Evolutionary conservation across 768 basidiomycete genomes (phyloP).

Genomic region (Panus rudis): DNA sequence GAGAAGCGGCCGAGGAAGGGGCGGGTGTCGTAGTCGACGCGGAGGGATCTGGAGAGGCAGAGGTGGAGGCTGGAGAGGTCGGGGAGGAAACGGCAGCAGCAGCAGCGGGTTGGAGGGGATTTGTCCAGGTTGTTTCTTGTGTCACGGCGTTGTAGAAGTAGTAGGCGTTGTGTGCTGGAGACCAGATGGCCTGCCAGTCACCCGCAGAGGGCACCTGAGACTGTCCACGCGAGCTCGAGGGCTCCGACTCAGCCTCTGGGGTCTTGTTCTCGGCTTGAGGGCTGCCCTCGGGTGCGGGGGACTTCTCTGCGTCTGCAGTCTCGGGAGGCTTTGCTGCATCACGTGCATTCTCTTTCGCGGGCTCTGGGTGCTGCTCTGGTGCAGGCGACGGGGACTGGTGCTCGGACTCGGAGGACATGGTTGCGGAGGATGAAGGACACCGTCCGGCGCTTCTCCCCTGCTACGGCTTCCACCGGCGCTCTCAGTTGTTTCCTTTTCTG

Average conservation of each 20-base stretch:
- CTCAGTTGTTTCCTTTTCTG: too few relatives aligned
- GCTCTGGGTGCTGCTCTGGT: too few relatives aligned
- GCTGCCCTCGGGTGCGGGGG: background rate
- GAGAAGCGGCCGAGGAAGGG: conserved; percentile 23
- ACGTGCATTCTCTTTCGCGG: background rate
- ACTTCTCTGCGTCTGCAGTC: background rate
- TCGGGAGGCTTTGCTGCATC: background rate
- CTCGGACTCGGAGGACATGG: too few relatives aligned
- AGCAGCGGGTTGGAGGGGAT: conserved; percentile 48
- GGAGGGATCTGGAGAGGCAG: conserved; percentile 18
- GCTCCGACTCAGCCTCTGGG: background rate
- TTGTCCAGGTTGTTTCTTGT: conserved; percentile 78
- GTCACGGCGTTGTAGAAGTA: conserved; percentile 79
- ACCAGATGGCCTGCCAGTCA: conserved; percentile 77
- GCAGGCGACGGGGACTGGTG: too few relatives aligned
- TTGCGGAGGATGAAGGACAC: conserved; percentile 1
- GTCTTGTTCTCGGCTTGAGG: background rate
- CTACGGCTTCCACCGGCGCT: conserved; percentile 2
- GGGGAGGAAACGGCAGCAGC: conserved; percentile 22
- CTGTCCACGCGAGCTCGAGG: background rate
- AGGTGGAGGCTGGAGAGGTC: conserved; percentile 19
- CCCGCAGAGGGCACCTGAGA: conserved; percentile 10
- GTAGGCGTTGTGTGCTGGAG: conserved; percentile 71
- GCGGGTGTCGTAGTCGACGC: conserved; percentile 9
- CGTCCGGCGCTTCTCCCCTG: background rate